Percentiles rank a stretch among this genome's conserved stretches.
phyloP scores from a whole-genome alignment of 768 basidiomycete species.

The Psilocybe cubensis region DNA sequence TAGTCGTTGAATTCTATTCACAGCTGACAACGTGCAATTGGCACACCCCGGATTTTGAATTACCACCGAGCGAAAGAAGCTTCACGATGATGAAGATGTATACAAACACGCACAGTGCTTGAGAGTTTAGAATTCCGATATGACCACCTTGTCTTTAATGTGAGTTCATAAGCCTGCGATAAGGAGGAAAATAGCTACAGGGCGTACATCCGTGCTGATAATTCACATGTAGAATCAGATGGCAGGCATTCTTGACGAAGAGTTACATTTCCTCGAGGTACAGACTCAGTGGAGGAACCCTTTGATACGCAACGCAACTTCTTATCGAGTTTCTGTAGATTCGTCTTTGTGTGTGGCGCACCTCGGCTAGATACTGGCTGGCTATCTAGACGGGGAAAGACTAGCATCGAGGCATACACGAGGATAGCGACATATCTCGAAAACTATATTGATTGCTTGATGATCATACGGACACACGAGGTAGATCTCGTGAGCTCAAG shows the following conservation, averaged over 20 bases:
- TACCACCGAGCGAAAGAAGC: constrained; percentile 14
- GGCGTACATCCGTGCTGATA: background rate
- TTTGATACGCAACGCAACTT: background rate
- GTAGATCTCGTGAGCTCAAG: background rate
- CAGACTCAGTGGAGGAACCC: background rate
- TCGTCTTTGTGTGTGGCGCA: constrained; percentile 1
- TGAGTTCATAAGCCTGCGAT: background rate
- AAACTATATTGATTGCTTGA: too few species aligned
- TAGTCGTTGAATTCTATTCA: constrained; percentile 7
- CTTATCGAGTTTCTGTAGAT: background rate
- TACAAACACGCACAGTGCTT: constrained; percentile 6
- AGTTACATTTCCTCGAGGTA: background rate
- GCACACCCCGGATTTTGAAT: constrained; percentile 5
- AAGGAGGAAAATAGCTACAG: background rate
- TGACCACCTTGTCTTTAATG: constrained; percentile 5
- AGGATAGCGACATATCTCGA: constrained; percentile 1
- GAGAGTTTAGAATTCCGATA: constrained; percentile 1
- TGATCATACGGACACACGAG: background rate
- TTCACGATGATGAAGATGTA: constrained; percentile 3
- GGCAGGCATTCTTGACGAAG: background rate
- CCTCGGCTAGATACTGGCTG: background rate
- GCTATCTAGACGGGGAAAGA: background rate
- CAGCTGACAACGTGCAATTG: constrained; percentile 13
- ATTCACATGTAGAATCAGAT: background rate
- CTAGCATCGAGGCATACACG: constrained; percentile 1